phyloP scores from a whole-genome alignment of 2,329 filamentous ascomycete species.

The Daldinia sp. region DNA sequence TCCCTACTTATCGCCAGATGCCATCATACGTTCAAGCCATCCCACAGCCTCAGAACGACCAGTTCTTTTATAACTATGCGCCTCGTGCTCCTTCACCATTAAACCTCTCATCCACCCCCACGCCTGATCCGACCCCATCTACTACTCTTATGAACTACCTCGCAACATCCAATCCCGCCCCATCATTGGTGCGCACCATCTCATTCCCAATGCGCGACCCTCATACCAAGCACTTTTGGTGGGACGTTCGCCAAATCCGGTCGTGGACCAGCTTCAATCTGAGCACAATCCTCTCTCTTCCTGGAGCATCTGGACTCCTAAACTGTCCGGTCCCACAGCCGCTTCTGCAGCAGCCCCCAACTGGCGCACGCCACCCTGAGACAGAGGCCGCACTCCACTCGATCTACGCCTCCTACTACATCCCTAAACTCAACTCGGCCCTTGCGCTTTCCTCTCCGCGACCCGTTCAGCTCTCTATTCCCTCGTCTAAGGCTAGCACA shows the following conservation, averaged over 20 bases:
- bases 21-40: slow-evolving; percentile 60
- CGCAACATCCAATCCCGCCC: slow-evolving; percentile 79
- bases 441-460: slow-evolving; percentile 76
- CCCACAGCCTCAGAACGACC: slow-evolving; percentile 49
- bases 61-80: slow-evolving; percentile 58
- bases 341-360: slow-evolving; percentile 66
- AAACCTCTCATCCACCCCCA: slow-evolving; percentile 52
- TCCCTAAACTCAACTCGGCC: slow-evolving; percentile 86
- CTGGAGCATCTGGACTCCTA: slow-evolving; percentile 76
- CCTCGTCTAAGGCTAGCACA: slow-evolving; percentile 47
- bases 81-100: slow-evolving; percentile 54
- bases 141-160: slow-evolving; percentile 83
- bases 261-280: slow-evolving; percentile 84
- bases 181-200: slow-evolving; percentile 81
- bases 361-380: slow-evolving; percentile 73
- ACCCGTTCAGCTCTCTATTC: slow-evolving; percentile 63
- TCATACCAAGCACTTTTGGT: slow-evolving; percentile 88
- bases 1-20: slow-evolving; percentile 84
- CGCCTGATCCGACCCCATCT: slow-evolving; percentile 58
- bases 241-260: slow-evolving; percentile 88
- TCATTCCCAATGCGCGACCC: slow-evolving; percentile 73
- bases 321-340: slow-evolving; percentile 70
- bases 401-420: slow-evolving; percentile 80
- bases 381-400: slow-evolving; percentile 79
- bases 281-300: slow-evolving; percentile 74